These are phyloP conservation scores for Aspergillus ochraceus DNA, from an alignment of 2,329 filamentous ascomycete genomes.

Conservation along the genomic window DNA sequence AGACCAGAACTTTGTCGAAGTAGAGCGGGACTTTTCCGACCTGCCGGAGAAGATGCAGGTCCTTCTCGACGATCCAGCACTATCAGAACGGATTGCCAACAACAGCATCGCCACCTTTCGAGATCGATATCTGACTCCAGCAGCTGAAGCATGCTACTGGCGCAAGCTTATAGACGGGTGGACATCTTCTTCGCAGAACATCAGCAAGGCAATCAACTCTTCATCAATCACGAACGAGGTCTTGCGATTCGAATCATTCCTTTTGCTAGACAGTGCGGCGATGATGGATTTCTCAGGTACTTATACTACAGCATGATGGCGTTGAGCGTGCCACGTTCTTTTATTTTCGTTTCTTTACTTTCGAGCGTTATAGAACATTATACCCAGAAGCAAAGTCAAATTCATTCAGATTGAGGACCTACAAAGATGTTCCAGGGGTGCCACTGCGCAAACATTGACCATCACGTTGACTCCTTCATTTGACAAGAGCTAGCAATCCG, in stretches of 20 bases:
- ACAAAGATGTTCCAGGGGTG: neutral
- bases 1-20: slow-evolving; percentile 50
- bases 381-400: neutral
- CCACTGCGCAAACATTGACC: too few relatives aligned
- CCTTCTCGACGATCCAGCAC: slow-evolving; percentile 37
- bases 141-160: slow-evolving; percentile 56
- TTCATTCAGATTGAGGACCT: neutral
- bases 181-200: slow-evolving; percentile 23
- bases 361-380: neutral
- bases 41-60: slow-evolving; percentile 42
- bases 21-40: slow-evolving; percentile 57
- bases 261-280: slow-evolving; percentile 18
- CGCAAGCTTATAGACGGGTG: slow-evolving; percentile 41
- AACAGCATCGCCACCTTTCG: slow-evolving; percentile 49
- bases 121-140: slow-evolving; percentile 52
- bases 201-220: slow-evolving; percentile 17
- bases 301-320: neutral
- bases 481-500: too few relatives aligned
- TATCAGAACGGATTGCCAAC: slow-evolving; percentile 47
- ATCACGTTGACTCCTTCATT: too few relatives aligned
- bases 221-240: slow-evolving; percentile 14
- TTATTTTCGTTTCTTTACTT: neutral
- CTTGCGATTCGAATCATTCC: slow-evolving; percentile 33
- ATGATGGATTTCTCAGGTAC: neutral
- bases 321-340: too few relatives aligned